Percentiles rank a stretch among this genome's conserved stretches.
phyloP scores from a whole-genome alignment of 495 filamentous ascomycete species.

The Massariosphaeria phaeospora region DNA sequence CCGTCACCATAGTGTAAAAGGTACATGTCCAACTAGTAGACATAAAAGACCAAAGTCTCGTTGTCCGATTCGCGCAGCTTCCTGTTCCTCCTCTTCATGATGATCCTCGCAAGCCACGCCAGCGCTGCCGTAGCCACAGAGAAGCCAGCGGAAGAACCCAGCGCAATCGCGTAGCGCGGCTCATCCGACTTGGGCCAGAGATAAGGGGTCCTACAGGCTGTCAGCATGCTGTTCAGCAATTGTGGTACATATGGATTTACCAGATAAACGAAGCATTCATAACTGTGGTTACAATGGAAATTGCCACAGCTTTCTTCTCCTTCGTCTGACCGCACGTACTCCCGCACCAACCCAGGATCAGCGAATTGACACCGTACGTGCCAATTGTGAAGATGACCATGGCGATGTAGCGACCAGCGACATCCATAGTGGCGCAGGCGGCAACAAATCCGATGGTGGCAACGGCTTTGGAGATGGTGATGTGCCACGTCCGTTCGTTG shows the following conservation, averaged over 20 bases:
- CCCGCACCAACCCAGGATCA: slow-evolving; percentile 52
- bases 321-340: slow-evolving; percentile 50
- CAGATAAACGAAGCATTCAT: slow-evolving; percentile 54
- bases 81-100: too few relatives aligned
- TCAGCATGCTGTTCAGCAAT: slow-evolving; percentile 24
- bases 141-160: slow-evolving; percentile 48
- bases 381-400: slow-evolving; percentile 64
- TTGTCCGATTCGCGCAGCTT: too few relatives aligned
- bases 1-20: too few relatives aligned
- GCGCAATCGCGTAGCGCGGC: slow-evolving; percentile 48
- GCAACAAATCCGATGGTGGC: slow-evolving; percentile 68
- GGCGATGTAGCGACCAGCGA: slow-evolving; percentile 63
- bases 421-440: slow-evolving; percentile 57
- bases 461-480: slow-evolving; percentile 60
- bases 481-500: slow-evolving; percentile 70
- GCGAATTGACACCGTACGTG: slow-evolving; percentile 47
- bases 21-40: too few relatives aligned
- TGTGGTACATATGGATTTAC: neutral
- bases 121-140: slow-evolving; percentile 41
- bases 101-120: slow-evolving; percentile 45
- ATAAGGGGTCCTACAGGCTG: slow-evolving; percentile 44
- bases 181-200: slow-evolving; percentile 50
- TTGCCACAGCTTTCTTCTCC: slow-evolving; percentile 48
- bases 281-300: slow-evolving; percentile 56
- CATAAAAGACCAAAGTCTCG: too few relatives aligned